Evolutionary conservation across 225 moss, liverwort and hornwort genomes (phyloP).

Genomic region (Marchantia polymorpha): DNA sequence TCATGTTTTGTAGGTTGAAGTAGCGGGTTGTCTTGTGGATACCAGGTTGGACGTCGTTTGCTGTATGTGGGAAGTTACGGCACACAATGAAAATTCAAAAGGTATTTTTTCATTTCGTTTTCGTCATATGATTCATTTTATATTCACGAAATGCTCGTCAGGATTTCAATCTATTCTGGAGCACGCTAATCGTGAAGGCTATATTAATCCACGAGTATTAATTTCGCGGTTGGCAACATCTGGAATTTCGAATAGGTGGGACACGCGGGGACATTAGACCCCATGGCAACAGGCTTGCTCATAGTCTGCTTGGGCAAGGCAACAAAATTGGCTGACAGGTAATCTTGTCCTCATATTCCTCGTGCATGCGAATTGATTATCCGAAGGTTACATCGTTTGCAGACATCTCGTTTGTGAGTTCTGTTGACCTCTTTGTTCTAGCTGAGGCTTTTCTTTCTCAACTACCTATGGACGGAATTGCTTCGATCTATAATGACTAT

Average conservation of each 20-base stretch:
- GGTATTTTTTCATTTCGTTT: slow-evolving; percentile 35
- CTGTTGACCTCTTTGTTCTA: too few species aligned
- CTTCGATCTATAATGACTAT: neutral
- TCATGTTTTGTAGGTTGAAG: slow-evolving; percentile 32
- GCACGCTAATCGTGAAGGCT: too few species aligned
- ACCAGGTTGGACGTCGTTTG: slow-evolving; percentile 95
- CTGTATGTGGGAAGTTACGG: slow-evolving; percentile 81
- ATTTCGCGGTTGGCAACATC: neutral
- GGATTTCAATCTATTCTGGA: neutral
- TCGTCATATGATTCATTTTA: neutral
- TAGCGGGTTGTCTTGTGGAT: slow-evolving; percentile 35
- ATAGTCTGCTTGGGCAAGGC: slow-evolving; percentile 89
- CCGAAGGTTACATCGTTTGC: neutral
- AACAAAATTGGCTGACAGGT: slow-evolving; percentile 94
- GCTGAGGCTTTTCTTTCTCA: neutral
- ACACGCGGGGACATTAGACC: slow-evolving; percentile 93
- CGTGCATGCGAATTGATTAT: neutral
- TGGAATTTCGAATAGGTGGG: slow-evolving; percentile 58
- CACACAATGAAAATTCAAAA: slow-evolving; percentile 72
- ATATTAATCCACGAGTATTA: neutral
- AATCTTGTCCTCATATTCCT: neutral
- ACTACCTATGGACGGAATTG: too few species aligned
- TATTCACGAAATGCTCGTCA: neutral
- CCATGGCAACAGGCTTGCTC: slow-evolving; percentile 86
- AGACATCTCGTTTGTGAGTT: neutral